phyloP scores from a whole-genome alignment of 805 yeast species.

The Wickerhamiella sorbophila region DNA sequence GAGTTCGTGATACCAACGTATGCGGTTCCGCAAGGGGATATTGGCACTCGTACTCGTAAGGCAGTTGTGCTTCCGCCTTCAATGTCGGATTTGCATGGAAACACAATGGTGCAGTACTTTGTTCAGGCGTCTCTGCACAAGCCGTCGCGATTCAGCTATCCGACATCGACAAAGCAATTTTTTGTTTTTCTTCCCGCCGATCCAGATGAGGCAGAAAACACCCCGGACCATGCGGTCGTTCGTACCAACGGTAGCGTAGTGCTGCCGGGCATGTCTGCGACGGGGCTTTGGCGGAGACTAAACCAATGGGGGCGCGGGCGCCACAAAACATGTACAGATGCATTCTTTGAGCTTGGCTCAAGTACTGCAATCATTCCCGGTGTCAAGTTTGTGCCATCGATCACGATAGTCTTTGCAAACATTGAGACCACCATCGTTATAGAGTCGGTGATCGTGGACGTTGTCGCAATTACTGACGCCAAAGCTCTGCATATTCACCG shows the following conservation, averaged over 20 bases:
- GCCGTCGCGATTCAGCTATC: constrained; percentile 34
- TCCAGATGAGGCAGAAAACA: background rate
- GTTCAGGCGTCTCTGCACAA: constrained; percentile 41
- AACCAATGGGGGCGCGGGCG: constrained; percentile 9
- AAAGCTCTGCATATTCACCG: constrained; percentile 13
- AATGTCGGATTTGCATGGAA: constrained; percentile 18
- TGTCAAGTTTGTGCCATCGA: constrained; percentile 9
- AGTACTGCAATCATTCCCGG: constrained; percentile 16
- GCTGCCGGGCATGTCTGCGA: background rate
- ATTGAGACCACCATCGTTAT: constrained; percentile 5
- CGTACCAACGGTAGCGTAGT: background rate
- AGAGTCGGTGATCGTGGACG: constrained; percentile 5
- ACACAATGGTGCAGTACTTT: constrained; percentile 32
- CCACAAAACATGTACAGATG: constrained; percentile 10
- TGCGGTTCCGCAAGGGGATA: constrained; percentile 9
- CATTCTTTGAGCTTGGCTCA: constrained; percentile 9
- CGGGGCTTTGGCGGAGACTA: background rate
- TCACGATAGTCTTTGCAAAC: constrained; percentile 4
- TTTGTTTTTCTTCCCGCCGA: constrained; percentile 38
- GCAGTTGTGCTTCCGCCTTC: constrained; percentile 23
- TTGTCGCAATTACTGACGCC: constrained; percentile 7
- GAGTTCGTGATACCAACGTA: constrained; percentile 22
- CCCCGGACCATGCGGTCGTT: background rate
- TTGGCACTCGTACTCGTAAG: constrained; percentile 7
- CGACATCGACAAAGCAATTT: constrained; percentile 29